A percentile compares a stretch with the other conserved stretches of the same genome.
These are phyloP conservation scores for Thraustotheca clavata DNA, from an alignment of 352 stramenopile species.

Conservation along the genomic window DNA sequence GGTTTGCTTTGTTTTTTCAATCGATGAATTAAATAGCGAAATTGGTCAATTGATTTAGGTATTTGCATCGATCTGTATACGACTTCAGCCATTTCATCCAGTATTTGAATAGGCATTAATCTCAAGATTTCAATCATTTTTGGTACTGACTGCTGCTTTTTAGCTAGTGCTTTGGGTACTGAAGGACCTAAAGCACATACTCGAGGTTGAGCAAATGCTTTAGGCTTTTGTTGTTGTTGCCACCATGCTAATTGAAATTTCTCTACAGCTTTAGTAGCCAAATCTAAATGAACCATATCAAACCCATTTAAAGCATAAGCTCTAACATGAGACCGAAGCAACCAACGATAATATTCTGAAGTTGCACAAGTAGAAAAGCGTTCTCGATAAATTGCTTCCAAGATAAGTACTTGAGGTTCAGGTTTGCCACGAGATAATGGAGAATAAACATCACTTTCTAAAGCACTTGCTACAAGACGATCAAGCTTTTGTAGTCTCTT, in stretches of 20 bases:
- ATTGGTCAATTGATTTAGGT: background rate
- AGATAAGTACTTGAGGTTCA: background rate
- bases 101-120: background rate
- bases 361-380: constrained; percentile 1
- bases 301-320: background rate
- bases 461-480: background rate
- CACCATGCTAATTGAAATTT: background rate
- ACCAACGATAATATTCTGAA: background rate
- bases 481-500: constrained; percentile 10
- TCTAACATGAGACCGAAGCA: constrained; percentile 6
- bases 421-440: background rate
- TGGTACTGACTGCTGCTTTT: background rate
- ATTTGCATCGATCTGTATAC: background rate
- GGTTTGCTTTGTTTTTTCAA: background rate
- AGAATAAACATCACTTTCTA: constrained; percentile 6
- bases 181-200: background rate
- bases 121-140: background rate
- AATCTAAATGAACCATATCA: constrained; percentile 3
- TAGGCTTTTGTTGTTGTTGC: background rate
- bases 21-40: background rate
- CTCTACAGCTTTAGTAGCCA: background rate
- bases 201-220: background rate
- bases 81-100: constrained; percentile 7
- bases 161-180: background rate
- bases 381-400: constrained; percentile 11